phyloP scores from a whole-genome alignment of 495 filamentous ascomycete genomes.

The Corynascus novoguineensis region DNA sequence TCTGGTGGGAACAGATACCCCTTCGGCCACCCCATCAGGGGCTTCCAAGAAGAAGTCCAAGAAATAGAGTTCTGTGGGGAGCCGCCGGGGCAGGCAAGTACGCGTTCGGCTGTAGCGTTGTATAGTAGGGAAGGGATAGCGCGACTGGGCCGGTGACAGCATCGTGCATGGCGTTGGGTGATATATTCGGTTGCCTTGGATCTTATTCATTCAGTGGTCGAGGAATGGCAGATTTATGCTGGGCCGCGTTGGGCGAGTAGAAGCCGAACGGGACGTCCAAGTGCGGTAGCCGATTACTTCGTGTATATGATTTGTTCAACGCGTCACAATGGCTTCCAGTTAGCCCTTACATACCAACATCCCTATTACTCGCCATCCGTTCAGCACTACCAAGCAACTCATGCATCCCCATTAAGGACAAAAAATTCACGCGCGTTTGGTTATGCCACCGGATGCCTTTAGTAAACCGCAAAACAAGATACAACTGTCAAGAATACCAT shows the following conservation, averaged over 20 bases:
- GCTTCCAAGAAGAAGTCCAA: conserved; percentile 69
- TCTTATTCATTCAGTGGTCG: conserved; percentile 10
- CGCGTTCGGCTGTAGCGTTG: conserved; percentile 6
- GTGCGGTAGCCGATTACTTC: too few species aligned
- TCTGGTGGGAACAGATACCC: conserved; percentile 68
- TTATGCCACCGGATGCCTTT: not conserved
- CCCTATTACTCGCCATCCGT: too few species aligned
- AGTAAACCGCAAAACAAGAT: not conserved
- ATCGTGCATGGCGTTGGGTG: conserved; percentile 31
- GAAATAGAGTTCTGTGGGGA: conserved; percentile 49
- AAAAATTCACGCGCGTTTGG: not conserved
- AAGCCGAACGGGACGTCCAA: too few species aligned
- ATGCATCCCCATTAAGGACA: not conserved
- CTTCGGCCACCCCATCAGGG: conserved; percentile 42
- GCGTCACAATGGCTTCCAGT: too few species aligned
- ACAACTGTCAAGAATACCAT: conserved; percentile 28
- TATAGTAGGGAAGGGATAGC: conserved; percentile 17
- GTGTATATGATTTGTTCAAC: too few species aligned
- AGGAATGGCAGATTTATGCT: not conserved
- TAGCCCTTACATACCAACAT: too few species aligned
- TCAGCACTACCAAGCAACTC: not conserved
- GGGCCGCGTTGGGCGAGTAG: too few species aligned
- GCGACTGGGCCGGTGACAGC: conserved; percentile 10
- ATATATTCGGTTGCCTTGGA: conserved; percentile 11
- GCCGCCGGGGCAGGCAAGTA: not conserved